Evolutionary conservation across 768 basidiomycete species (phyloP).

Genomic region (Panus rudis): DNA sequence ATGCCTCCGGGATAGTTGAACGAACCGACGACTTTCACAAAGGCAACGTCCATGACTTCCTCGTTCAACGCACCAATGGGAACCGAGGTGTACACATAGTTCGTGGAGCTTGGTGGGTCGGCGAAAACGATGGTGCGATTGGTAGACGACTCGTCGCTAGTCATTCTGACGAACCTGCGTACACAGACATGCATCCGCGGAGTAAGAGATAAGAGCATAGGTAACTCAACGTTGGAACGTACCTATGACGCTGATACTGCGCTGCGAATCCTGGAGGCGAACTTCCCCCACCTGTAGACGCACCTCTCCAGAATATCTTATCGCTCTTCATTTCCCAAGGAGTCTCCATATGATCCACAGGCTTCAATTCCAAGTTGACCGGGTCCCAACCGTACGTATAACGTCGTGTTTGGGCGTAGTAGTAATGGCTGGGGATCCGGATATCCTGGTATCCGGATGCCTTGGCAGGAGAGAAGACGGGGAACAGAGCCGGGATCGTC

Average conservation of each 20-base stretch:
- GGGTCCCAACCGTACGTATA: constrained; percentile 94
- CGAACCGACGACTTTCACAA: constrained; percentile 69
- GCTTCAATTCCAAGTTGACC: constrained; percentile 61
- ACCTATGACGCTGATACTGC: constrained; percentile 86
- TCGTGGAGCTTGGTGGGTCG: constrained; percentile 50
- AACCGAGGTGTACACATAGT: constrained; percentile 56
- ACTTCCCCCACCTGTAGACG: constrained; percentile 90
- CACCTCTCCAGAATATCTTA: constrained; percentile 91
- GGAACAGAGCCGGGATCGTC: constrained; percentile 81
- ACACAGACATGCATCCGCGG: not conserved
- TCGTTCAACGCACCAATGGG: constrained; percentile 57
- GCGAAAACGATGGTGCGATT: constrained; percentile 66
- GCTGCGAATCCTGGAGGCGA: constrained; percentile 77
- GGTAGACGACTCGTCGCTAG: constrained; percentile 45
- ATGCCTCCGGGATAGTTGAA: constrained; percentile 72
- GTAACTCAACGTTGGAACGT: constrained; percentile 14
- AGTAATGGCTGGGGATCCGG: constrained; percentile 93
- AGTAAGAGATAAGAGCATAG: not conserved
- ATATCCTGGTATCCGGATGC: constrained; percentile 84
- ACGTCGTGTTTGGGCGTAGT: constrained; percentile 71
- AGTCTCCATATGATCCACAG: constrained; percentile 77
- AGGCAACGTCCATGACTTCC: constrained; percentile 83
- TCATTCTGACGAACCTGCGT: constrained; percentile 67
- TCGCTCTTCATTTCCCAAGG: constrained; percentile 88
- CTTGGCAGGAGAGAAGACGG: constrained; percentile 90